Percentiles rank a stretch among this genome's conserved stretches.
phyloP scores from a whole-genome alignment of 1,284 basidiomycete genomes.

The Cutaneotrichosporon spelunceum region DNA sequence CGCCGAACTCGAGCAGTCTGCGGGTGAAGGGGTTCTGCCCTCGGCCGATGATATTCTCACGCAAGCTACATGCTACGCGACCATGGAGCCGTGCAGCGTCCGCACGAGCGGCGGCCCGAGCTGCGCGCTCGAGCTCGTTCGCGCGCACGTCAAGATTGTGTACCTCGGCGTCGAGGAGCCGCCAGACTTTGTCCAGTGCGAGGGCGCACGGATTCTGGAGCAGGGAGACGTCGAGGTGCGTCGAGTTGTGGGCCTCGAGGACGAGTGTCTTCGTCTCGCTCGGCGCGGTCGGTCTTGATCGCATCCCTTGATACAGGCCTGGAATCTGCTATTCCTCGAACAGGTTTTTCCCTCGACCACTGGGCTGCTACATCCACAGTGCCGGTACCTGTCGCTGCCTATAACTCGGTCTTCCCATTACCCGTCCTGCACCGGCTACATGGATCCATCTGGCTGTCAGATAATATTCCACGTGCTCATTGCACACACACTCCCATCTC shows the following conservation, averaged over 20 bases:
- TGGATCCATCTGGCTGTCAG: neutral
- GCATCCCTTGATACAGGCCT: neutral
- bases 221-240: slow-evolving; percentile 72
- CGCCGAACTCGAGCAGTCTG: slow-evolving; percentile 9
- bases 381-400: neutral
- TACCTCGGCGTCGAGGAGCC: slow-evolving; percentile 91
- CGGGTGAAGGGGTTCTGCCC: slow-evolving; percentile 10
- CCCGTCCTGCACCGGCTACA: neutral
- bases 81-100: slow-evolving; percentile 93
- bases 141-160: slow-evolving; percentile 67
- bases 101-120: slow-evolving; percentile 81
- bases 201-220: slow-evolving; percentile 73
- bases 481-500: neutral
- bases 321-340: too few relatives aligned
- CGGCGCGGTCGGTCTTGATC: slow-evolving; percentile 55
- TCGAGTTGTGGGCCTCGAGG: slow-evolving; percentile 64
- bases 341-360: too few relatives aligned
- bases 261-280: slow-evolving; percentile 71
- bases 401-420: neutral
- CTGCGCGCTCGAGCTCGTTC: slow-evolving; percentile 81
- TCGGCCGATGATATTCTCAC: slow-evolving; percentile 22
- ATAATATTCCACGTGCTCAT: neutral
- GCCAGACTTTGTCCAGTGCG: slow-evolving; percentile 89
- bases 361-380: too few relatives aligned
- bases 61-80: slow-evolving; percentile 67